Evolutionary conservation across 1,284 basidiomycete species (phyloP), one percentile per base, ranked within the genome.

Genomic region (Ganoderma boninense): DNA sequence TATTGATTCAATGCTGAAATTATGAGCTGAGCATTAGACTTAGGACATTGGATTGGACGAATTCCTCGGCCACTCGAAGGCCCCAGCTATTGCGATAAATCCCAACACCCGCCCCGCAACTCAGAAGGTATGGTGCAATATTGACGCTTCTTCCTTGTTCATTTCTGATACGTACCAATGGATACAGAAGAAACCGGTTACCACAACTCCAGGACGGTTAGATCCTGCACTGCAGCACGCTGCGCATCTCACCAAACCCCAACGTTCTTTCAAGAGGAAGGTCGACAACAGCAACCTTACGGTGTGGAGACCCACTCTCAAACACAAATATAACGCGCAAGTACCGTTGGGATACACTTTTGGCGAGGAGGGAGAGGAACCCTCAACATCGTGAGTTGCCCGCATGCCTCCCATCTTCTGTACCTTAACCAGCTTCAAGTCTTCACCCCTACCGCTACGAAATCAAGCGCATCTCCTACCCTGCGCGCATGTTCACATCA

Each of bases 11-110:
- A 44, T 1, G 11, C 13, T 54, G 13, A 63, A 14, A 26, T 4
- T 3, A 20, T 26, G 29, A 62, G 38, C 23, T 23, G 11, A 26
- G 66, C 29, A 4, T 26, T 13, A 5, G 20, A 1, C 65, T 32
- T 69, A 95, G 93, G 95, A 98, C 79, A 91, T 90, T 4, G 91
- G 90, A 72, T 80, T 98, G 49, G 97, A 98, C 77, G 89, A 94
- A 71, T 89, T 89, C 73, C 83, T 91, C 20, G 96, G 96, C 1
- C 86, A 87, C 74, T 88, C 85, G 67, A 95, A 92, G 78, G 86
- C 90, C 0, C 87, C 90, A 56, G 87, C 87, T 4, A 90, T 93
- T 68, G 82, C 85, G 13, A 82, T 92, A 42, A 89, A 90, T 63
- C 81, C 81, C 82, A 23, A 66, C 74, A 8, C 75, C 77, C n/a